Evolutionary conservation across 2,329 filamentous ascomycete species (phyloP), one percentile per base, ranked within the genome.

Genomic region (Coniochaeta sp.): DNA sequence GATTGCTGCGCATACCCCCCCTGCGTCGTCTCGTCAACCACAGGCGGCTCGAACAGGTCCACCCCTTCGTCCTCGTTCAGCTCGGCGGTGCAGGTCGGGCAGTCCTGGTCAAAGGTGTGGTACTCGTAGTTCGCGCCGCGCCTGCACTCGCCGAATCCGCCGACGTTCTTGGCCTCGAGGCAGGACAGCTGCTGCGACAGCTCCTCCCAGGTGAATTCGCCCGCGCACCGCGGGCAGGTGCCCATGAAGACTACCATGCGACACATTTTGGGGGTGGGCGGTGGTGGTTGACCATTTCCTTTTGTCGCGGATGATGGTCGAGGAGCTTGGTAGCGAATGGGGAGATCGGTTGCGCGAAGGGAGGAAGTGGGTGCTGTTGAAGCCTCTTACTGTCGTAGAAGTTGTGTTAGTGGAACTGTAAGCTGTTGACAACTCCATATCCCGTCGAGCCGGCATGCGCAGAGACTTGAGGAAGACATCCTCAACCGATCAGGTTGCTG

Each of bases 91-190:
- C 74, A 77, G 13, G 62, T 55, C 46, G 73, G 66, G 60, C 74
- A 77, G 57, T 77, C 74, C 53, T 75, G 73, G 56, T 76, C 72
- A 53, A 75, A 76, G 3, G 55, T 55, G 60, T 76, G 74, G 52
- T 74, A 63, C 55, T 76, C 73, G 32, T 65, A 57, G 33, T 65
- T 58, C 27, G 73, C 63, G 28, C 74, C 74, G 22, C 61, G 59
- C 33, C 60, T 57, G 60, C 74, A 77, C 46, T 68, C 61, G 35
- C 74, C 74, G 51, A 77, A 76, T 10, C 57, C 57, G 47, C 70
- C 73, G 20, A 65, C 67, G 62, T 77, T 77, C 58, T 77, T 77
- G 32, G 74, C 73, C 55, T 75, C 67, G 48, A 77, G 69, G 52
- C 74, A 77, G 7, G 70, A 72, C 3, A 77, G 65, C 56, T 72